Base-by-base conservation (phyloP, 2,329 filamentous ascomycete genomes). In the Penicillium crustosum region DNA sequence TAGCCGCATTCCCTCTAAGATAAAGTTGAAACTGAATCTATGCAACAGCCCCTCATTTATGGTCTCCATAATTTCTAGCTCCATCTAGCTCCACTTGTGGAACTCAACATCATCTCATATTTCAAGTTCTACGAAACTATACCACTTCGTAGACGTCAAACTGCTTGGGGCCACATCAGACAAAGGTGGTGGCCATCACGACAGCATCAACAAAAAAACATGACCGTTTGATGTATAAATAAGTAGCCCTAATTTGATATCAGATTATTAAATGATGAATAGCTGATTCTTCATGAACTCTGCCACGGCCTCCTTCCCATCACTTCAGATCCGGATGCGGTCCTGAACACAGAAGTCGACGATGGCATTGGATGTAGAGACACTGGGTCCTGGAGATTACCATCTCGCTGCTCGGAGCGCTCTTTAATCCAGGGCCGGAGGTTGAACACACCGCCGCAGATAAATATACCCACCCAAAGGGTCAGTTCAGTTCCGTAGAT, bases 391-490 rank as follows among this genome's bases (percentile, higher is more conserved):
- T 55, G 66, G 2, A 21, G 6, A 47, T 57, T 38, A 55, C 49
- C 31, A 12, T 38, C 35, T 49, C 39, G 49, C 47, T 49, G 51
- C 35, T 57, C 65, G 12, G 39, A 59, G n/a, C 57, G 56, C 52
- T 72, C 68, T 57, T 71, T 71, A 0, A 83, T 59, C 84, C 84
- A 87, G 1, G 87, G 86, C 13, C 79, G 53, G 3, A 89, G 70
- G 62, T 89, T 88, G 66, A 85, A 89, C 60, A 86, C 86, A 1
- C 81, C 84, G 0, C 87, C 87, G 58, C 83, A 86, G 0, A 82
- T 81, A 70, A 89, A 86, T 2, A 89, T 80, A 0, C 87, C 87
- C 42, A 84, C 78, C 88, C 88, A 90, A 2, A 90, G 76, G 1
- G 80, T 75, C 51, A 90, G 77, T 70, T 90, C 87, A 0, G 83